Conservation (phyloP, 805 yeast species). For the Candida peoriensis region DNA sequence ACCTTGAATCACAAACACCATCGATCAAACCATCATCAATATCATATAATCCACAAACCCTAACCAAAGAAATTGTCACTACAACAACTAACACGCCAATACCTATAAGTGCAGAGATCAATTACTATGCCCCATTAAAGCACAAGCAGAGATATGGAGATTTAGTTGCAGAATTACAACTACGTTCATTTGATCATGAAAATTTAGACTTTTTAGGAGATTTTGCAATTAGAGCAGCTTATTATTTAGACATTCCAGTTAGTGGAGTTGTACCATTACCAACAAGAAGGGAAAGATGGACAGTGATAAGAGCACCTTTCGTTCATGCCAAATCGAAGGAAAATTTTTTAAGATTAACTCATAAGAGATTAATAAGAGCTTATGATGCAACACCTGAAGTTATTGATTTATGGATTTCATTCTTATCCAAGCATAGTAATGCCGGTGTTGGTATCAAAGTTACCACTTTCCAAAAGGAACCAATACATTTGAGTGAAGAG, state of each 20-base stretch:
- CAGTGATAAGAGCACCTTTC: slow-evolving; percentile 89
- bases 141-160: slow-evolving; percentile 65
- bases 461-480: slow-evolving; percentile 50
- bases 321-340: slow-evolving; percentile 93
- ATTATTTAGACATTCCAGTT: slow-evolving; percentile 82
- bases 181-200: slow-evolving; percentile 66
- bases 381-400: slow-evolving; percentile 86
- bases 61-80: slow-evolving; percentile 29
- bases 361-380: slow-evolving; percentile 64
- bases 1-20: slow-evolving; percentile 5
- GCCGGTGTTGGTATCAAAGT: slow-evolving; percentile 85
- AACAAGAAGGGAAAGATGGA: slow-evolving; percentile 80
- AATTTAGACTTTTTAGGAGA: slow-evolving; percentile 74
- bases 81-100: slow-evolving; percentile 47
- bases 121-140: slow-evolving; percentile 74
- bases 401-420: slow-evolving; percentile 75
- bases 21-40: slow-evolving; percentile 7
- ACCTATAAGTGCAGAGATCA: slow-evolving; percentile 82
- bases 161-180: slow-evolving; percentile 68
- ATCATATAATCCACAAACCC: slow-evolving; percentile 33
- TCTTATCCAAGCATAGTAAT: slow-evolving; percentile 67
- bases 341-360: slow-evolving; percentile 87
- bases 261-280: slow-evolving; percentile 66
- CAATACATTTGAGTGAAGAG: slow-evolving; percentile 37
- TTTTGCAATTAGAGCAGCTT: slow-evolving; percentile 87